Evolutionary conservation across 2,329 filamentous ascomycete species (phyloP).

Genomic region (Xylariales sp.): DNA sequence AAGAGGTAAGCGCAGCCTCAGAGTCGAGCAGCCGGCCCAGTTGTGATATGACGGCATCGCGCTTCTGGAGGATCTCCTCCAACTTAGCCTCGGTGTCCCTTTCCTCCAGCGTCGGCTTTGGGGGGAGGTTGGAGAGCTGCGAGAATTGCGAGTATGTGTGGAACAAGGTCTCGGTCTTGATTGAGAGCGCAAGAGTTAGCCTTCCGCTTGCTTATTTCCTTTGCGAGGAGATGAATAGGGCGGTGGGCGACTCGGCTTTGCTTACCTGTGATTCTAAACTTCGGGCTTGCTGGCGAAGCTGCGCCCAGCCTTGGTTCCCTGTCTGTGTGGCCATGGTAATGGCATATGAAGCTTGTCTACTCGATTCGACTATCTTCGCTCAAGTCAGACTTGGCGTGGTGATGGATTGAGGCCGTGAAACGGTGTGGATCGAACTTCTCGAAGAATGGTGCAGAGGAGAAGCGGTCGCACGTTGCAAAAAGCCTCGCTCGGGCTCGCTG

Average conservation of each 20-base stretch:
- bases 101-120: constrained; percentile 84
- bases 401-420: too few species aligned
- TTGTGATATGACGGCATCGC: constrained; percentile 76
- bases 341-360: not conserved
- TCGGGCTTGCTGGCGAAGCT: constrained; percentile 88
- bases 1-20: constrained; percentile 79
- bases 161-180: constrained; percentile 77
- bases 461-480: too few species aligned
- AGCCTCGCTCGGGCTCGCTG: too few species aligned
- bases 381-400: too few species aligned
- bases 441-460: too few species aligned
- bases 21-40: constrained; percentile 88
- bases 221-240: too few species aligned
- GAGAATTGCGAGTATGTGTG: constrained; percentile 90
- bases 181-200: too few species aligned
- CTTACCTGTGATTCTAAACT: constrained; percentile 83
- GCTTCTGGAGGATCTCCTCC: constrained; percentile 78
- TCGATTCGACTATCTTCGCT: too few species aligned
- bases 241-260: too few species aligned
- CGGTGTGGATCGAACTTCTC: too few species aligned
- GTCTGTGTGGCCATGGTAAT: constrained; percentile 45
- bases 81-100: constrained; percentile 73
- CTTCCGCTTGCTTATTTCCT: too few species aligned
- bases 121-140: constrained; percentile 70
- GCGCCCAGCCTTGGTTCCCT: constrained; percentile 74